These are phyloP conservation scores for Populus hybrid DNA, from an alignment of 441 rosid species.

Conservation along the genomic window DNA sequence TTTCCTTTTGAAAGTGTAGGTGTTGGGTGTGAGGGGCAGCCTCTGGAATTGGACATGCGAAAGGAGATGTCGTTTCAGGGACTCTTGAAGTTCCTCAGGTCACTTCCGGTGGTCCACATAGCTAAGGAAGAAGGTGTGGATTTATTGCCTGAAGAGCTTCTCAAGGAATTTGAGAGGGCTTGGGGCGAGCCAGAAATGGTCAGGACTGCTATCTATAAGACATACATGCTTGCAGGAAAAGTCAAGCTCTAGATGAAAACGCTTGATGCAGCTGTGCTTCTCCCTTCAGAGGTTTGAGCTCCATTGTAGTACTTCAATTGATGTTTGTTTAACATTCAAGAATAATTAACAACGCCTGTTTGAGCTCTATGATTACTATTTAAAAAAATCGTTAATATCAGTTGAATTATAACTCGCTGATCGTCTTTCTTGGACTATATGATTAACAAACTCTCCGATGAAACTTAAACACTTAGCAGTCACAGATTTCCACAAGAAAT, in stretches of 20 bases:
- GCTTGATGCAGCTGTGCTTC: not conserved
- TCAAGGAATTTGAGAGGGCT: slow-evolving; percentile 18
- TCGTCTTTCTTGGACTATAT: too few relatives aligned
- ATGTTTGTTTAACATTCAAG: not conserved
- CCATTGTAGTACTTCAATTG: not conserved
- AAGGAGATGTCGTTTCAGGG: slow-evolving; percentile 26
- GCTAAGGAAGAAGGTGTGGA: slow-evolving; percentile 38
- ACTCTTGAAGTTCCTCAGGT: slow-evolving; percentile 8
- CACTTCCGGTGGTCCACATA: slow-evolving; percentile 20
- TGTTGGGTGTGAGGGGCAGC: slow-evolving; percentile 33
- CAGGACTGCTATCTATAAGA: slow-evolving; percentile 28
- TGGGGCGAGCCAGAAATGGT: slow-evolving; percentile 34
- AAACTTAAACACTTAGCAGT: too few relatives aligned
- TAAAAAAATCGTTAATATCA: too few relatives aligned
- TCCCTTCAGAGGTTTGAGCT: not conserved
- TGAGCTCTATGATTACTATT: too few relatives aligned
- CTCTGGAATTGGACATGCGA: slow-evolving; percentile 25
- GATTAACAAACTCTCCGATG: too few relatives aligned
- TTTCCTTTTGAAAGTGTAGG: slow-evolving; percentile 40
- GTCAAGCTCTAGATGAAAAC: not conserved
- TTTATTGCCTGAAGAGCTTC: slow-evolving; percentile 22
- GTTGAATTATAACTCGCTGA: too few relatives aligned
- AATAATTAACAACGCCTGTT: not conserved
- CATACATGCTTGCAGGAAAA: slow-evolving; percentile 35
- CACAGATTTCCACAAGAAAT: too few relatives aligned